Base-by-base conservation (phyloP, 192 early-diverging fungal species). In the Lobulomyces angularis region DNA sequence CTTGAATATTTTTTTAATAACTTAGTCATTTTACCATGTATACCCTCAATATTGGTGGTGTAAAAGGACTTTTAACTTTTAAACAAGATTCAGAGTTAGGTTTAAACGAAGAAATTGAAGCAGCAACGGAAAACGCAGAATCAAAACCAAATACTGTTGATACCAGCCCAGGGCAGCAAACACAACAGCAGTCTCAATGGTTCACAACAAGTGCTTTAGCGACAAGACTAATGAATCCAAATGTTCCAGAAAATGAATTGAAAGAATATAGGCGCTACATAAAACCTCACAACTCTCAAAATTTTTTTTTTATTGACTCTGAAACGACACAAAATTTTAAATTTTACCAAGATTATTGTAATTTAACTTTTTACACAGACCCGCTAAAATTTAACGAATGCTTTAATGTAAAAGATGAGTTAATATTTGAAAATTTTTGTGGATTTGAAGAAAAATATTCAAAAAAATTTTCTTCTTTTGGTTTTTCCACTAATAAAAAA, bases 251-350 rank as follows among this genome's bases (percentile, higher is more conserved):
- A 30, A 41, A n/a, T 22, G 69, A 74, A 41, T 16, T 61, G 36
- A 58, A 60, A 40, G 71, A 74, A 52, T 74, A 74, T 50, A 54
- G n/a, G n/a, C n/a, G n/a, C n/a, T n/a, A n/a, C n/a, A n/a, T n/a
- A n/a, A n/a, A n/a, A n/a, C n/a, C n/a, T n/a, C n/a, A n/a, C n/a
- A n/a, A n/a, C n/a, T n/a, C n/a, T n/a, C n/a, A n/a, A n/a, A n/a
- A n/a, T n/a, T n/a, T n/a, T n/a, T n/a, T n/a, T n/a, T n/a, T n/a
- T n/a, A n/a, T n/a, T n/a, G n/a, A n/a, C n/a, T n/a, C n/a, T n/a
- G n/a, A n/a, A n/a, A n/a, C n/a, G n/a, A n/a, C n/a, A n/a, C n/a
- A n/a, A n/a, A n/a, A n/a, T n/a, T n/a, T n/a, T n/a, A n/a, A n/a
- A n/a, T n/a, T n/a, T n/a, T n/a, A n/a, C n/a, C n/a, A n/a, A n/a